Percentiles rank a stretch among this genome's conserved stretches.
Evolutionary conservation across 1,139 yeast species (phyloP).

Genomic region (Protomyces macrosporus): DNA sequence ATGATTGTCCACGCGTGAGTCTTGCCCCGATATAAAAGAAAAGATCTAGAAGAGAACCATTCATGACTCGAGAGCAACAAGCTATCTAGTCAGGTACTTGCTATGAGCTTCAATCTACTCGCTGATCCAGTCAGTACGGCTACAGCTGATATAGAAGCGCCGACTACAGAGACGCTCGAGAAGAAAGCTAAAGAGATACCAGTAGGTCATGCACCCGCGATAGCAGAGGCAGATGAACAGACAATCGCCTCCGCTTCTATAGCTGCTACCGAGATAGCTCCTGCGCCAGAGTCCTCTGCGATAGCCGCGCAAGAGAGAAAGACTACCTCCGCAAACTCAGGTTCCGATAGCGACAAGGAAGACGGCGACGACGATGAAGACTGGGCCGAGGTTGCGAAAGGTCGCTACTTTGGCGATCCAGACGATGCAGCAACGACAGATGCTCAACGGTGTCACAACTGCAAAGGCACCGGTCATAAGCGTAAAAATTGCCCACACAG

Average conservation of each 20-base stretch:
- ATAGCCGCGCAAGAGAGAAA: too few species aligned
- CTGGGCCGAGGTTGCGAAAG: conserved; percentile 19
- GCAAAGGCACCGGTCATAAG: conserved; percentile 26
- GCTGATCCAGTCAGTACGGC: neutral
- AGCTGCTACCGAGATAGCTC: too few species aligned
- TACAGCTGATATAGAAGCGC: neutral
- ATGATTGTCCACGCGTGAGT: neutral
- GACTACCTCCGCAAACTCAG: too few species aligned
- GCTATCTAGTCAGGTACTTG: too few species aligned
- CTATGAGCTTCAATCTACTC: neutral
- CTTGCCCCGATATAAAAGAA: neutral
- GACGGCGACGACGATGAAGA: conserved; percentile 3
- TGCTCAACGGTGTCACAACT: conserved; percentile 24
- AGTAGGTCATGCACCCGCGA: neutral
- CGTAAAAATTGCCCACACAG: conserved; percentile 18
- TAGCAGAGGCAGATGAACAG: too few species aligned
- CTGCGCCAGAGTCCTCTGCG: too few species aligned
- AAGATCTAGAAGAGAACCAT: neutral
- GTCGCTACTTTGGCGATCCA: conserved; percentile 26
- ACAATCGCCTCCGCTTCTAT: too few species aligned
- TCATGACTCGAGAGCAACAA: neutral
- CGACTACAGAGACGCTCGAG: neutral
- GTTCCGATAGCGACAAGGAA: neutral
- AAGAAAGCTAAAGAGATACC: neutral
- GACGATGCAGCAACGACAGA: neutral